Base-by-base conservation (phyloP, 352 stramenopile species). In the Blastocystis sp. region DNA sequence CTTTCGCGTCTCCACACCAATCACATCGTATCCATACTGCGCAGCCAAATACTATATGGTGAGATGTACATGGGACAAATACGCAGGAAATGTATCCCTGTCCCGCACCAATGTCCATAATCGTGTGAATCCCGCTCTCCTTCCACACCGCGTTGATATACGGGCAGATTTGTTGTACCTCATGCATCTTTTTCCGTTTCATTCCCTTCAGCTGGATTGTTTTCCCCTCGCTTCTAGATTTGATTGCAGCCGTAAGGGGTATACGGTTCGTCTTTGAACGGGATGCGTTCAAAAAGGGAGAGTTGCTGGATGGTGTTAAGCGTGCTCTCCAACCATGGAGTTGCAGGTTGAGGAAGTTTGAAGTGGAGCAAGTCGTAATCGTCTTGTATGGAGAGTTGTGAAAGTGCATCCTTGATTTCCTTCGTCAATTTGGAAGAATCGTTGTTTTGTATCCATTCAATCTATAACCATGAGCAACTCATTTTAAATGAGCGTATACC, bases 81-180 rank as follows among this genome's bases (percentile, higher is more conserved):
- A 84, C 74, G 19, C 52, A 21, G 5, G 34, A 56, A 10, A 84
- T 84, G 53, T 84, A 84, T 34, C 74, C 74, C 43, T 84, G 74
- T 34, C 74, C 74, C 45, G 74, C 74, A 53, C 74, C 74, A 28
- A 84, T 84, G 17, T 84, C 74, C 4, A 84, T 53, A 45, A 84
- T 84, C 10, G 74, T 84, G 1, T 84, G 45, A 7, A 84, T 34
- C 2, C 17, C 21, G 17, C 48, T 66, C 5, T 61, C 34, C 41
- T 59, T 62, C 74, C 74, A 84, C 14, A 84, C 23, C 3, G 53
- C 53, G 56, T 84, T 21, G 53, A 84, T 66, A 52, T 48, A 64
- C 21, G 74, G 74, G 43, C 74, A 84, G 9, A 84, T 84, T 67
- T 84, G 45, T n/a, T n/a, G 53, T 23, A 84, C 74, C 48, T 84